Conservation (phyloP, 1,284 basidiomycete genomes). For the Mycena sp. region DNA sequence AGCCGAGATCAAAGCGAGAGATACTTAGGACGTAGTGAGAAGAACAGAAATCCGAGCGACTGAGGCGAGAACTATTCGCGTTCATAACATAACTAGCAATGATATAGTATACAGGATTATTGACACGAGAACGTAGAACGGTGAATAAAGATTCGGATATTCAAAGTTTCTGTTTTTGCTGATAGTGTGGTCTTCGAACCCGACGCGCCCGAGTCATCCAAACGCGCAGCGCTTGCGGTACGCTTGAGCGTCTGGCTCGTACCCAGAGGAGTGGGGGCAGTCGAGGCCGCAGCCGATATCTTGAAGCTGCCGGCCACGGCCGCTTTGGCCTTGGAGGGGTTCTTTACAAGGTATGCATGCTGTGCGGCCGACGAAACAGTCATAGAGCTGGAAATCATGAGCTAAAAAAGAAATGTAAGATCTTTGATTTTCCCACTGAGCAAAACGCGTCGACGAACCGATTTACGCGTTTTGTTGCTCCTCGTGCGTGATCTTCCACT, state of each 20-base stretch:
- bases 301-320: constrained; percentile 1
- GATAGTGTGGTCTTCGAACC: too few relatives aligned
- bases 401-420: constrained; percentile 17
- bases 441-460: constrained; percentile 25
- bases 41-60: too few relatives aligned
- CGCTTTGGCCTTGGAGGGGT: constrained; percentile 17
- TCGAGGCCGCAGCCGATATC: background rate
- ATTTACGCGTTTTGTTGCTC: constrained; percentile 42
- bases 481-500: constrained; percentile 35
- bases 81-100: constrained; percentile 5
- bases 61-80: too few relatives aligned
- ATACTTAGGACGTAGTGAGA: too few relatives aligned
- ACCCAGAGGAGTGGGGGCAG: constrained; percentile 2
- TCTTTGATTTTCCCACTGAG: background rate
- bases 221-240: constrained; percentile 18
- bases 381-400: constrained; percentile 34
- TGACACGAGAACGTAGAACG: background rate
- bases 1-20: too few relatives aligned
- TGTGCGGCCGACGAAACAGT: constrained; percentile 30
- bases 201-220: background rate
- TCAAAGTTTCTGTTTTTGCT: constrained; percentile 23
- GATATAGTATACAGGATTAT: constrained; percentile 14
- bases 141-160: background rate
- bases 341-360: constrained; percentile 30
- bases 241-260: constrained; percentile 25